Percentiles rank a stretch among this genome's conserved stretches.
phyloP scores from a whole-genome alignment of 176 grass and related monocot species.

The Aegilops speltoides region DNA sequence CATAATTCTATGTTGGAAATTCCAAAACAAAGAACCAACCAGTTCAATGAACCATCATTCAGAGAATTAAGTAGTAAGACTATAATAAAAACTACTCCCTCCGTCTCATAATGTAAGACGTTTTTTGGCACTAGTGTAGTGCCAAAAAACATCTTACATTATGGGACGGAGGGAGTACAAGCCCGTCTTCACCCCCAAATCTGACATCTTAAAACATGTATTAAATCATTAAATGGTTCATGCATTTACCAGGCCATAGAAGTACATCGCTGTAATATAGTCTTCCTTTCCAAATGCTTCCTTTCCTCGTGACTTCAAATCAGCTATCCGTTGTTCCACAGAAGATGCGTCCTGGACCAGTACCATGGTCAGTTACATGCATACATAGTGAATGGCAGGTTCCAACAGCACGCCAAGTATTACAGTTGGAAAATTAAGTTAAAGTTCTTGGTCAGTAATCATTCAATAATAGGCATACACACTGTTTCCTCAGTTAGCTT shows the following conservation, averaged over 20 bases:
- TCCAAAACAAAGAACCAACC: not conserved
- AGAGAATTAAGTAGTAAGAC: not conserved
- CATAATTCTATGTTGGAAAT: not conserved
- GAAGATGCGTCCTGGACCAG: slow-evolving; percentile 4
- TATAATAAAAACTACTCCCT: not conserved
- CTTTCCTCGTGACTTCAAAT: slow-evolving; percentile 18
- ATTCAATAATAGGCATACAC: not conserved
- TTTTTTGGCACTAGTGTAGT: too few relatives aligned
- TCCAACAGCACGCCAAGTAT: not conserved
- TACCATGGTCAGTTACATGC: not conserved
- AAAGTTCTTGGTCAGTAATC: not conserved
- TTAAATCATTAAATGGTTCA: not conserved
- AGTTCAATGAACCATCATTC: not conserved
- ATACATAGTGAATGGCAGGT: not conserved
- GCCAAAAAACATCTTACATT: too few relatives aligned
- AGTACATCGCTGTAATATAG: slow-evolving; percentile 23
- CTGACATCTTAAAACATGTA: not conserved
- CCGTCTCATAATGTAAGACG: too few relatives aligned
- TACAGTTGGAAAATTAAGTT: not conserved
- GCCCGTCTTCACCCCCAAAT: not conserved
- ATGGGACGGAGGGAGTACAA: too few relatives aligned
- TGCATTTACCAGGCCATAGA: slow-evolving; percentile 16
- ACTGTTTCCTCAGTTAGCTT: not conserved
- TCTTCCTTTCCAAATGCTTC: slow-evolving; percentile 30
- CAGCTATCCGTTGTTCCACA: slow-evolving; percentile 1